Evolutionary conservation across 257 asterid species (phyloP), one percentile per base, ranked within the genome.

Genomic region (Leonotis leonurus): DNA sequence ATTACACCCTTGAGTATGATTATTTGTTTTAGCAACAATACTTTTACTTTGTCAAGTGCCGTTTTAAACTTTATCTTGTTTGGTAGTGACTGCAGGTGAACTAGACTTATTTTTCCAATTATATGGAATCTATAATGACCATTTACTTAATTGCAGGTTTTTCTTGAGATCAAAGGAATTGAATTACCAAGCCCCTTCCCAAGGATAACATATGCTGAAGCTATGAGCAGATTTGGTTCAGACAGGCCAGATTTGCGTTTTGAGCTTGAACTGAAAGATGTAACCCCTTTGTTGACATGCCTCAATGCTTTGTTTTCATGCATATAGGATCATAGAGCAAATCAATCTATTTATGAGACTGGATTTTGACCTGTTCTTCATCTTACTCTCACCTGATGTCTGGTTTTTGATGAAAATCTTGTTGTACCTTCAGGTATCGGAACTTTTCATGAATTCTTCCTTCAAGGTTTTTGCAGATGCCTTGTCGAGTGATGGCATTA

Each of bases 231-330:
- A 75, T 89, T 85, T 70, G 97, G 99, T 68, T 89, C 97, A 58
- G 99, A 93, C 79, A 82, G 82, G 72, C 97, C 97, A 22, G 99
- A 89, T 74, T 70, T 72, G 56, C 95, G 97, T 35, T 89, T 87
- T 78, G 95, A 82, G 69, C 86, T 89, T 73, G 88, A 78, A 74
- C 60, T 93, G 74, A 80, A 76, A 78, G 92, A 87, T 77, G 97
- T 87, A 89, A 29, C 50, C 71, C 71, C 70, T 64, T 70, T 66
- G 43, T 36, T 60, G 36, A 49, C 67, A 29, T 27, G 36, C 50
- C 8, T 21, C 14, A 3, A 29, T 35, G 25, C 10, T 49, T 69
- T 63, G 29, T 54, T 54, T 60, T 71, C 62, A 53, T 40, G 64
- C 59, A 44, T 9, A 20, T 51, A 54, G 60, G 20, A 44, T 35